Conservation (phyloP, 2,329 filamentous ascomycete genomes). For the Geoglossum cookeanum region DNA sequence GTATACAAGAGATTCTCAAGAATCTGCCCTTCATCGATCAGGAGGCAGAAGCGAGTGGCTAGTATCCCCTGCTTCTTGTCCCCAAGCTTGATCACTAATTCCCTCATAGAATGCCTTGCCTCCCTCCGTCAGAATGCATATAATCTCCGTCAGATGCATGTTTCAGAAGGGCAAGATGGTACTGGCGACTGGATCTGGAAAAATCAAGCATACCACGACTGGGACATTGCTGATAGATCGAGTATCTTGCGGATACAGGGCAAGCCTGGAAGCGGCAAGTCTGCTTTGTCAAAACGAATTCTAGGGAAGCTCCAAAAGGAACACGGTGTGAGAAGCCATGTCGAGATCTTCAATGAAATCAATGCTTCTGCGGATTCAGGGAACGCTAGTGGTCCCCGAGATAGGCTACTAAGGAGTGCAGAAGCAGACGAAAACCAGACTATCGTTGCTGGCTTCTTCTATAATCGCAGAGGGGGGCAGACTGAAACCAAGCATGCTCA, state of each 20-base stretch:
- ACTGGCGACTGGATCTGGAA: neutral
- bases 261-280: conserved; percentile 10
- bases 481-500: conserved; percentile 5
- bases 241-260: conserved; percentile 5
- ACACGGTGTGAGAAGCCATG: neutral
- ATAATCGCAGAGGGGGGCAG: conserved; percentile 5
- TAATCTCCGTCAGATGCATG: neutral
- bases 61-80: neutral
- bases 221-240: neutral
- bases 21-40: neutral
- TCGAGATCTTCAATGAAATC: neutral
- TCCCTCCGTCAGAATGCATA: neutral
- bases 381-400: too few species aligned
- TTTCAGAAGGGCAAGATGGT: neutral
- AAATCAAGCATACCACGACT: neutral
- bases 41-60: neutral
- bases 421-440: neutral
- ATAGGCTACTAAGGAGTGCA: too few species aligned
- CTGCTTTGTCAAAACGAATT: conserved; percentile 6
- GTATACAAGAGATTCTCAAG: neutral
- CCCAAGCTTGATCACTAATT: neutral
- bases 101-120: neutral
- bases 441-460: conserved; percentile 8
- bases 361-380: neutral
- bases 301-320: neutral